Evolutionary conservation across 495 filamentous ascomycete species (phyloP).

Genomic region (Saxispiralis lemnorum): DNA sequence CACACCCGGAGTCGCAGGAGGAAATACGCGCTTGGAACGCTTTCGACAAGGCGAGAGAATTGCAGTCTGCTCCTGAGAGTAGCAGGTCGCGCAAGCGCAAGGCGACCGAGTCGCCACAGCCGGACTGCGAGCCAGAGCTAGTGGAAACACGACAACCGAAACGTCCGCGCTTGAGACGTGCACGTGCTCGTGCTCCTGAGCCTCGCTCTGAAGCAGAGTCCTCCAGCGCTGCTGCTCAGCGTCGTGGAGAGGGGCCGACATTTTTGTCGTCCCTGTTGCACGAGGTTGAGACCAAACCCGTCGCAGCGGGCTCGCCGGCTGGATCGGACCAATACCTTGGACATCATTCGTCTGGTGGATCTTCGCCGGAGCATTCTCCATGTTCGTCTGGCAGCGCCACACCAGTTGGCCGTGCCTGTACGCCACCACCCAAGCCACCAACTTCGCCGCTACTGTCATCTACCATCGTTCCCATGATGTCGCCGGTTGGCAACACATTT

Average conservation of each 20-base stretch:
- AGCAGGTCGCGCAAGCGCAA: constrained; percentile 50
- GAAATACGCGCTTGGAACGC: constrained; percentile 77
- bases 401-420: constrained; percentile 43
- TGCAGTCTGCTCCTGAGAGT: constrained; percentile 26
- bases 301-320: constrained; percentile 22
- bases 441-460: constrained; percentile 57
- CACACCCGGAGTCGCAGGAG: constrained; percentile 52
- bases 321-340: constrained; percentile 9
- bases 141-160: constrained; percentile 59
- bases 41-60: constrained; percentile 64
- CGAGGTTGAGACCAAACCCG: constrained; percentile 61
- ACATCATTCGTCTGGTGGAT: constrained; percentile 34
- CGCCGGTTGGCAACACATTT: constrained; percentile 28
- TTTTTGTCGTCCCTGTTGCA: constrained; percentile 72
- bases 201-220: constrained; percentile 25
- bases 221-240: constrained; percentile 17
- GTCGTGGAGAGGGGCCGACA: constrained; percentile 31
- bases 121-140: constrained; percentile 23
- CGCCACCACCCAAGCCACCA: constrained; percentile 53
- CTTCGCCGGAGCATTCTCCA: constrained; percentile 61
- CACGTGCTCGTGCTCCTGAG: constrained; percentile 35
- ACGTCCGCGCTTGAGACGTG: constrained; percentile 52
- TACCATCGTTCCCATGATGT: constrained; percentile 33
- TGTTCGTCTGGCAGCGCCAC: constrained; percentile 47
- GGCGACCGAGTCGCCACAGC: constrained; percentile 37